These are phyloP conservation scores for Epithele typhae DNA, from an alignment of 768 basidiomycete genomes.

Conservation along the genomic window DNA sequence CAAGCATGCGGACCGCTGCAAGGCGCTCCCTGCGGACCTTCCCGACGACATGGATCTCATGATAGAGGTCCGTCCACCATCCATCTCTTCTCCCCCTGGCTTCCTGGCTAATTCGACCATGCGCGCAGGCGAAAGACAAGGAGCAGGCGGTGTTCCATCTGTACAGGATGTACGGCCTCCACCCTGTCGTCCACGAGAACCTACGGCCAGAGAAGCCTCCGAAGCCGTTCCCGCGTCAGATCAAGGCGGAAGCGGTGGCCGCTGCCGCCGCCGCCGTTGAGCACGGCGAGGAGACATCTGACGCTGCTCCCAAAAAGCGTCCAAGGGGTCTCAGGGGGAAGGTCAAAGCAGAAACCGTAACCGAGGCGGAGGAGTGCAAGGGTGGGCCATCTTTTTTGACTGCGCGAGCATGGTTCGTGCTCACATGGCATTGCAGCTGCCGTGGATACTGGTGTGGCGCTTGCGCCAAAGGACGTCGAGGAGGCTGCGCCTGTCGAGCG, in stretches of 20 bases:
- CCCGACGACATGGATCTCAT: constrained; percentile 57
- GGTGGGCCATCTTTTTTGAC: neutral
- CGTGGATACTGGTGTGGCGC: neutral
- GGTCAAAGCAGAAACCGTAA: neutral
- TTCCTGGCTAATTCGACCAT: neutral
- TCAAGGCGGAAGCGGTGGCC: constrained; percentile 3
- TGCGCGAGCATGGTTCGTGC: neutral
- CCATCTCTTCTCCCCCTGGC: neutral
- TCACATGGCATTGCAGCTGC: neutral
- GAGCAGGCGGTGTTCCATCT: constrained; percentile 91
- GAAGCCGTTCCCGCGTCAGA: constrained; percentile 17
- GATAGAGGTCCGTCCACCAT: constrained; percentile 53
- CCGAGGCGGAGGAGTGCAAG: neutral
- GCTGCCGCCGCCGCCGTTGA: neutral
- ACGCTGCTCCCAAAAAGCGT: too few relatives aligned
- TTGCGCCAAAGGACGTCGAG: neutral
- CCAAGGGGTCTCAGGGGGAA: too few relatives aligned
- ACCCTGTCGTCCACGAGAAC: constrained; percentile 53
- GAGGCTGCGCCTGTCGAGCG: neutral
- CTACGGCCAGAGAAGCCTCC: constrained; percentile 29
- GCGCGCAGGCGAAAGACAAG: constrained; percentile 69
- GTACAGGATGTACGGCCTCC: constrained; percentile 69
- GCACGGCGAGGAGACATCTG: constrained; percentile 12
- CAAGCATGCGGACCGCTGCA: constrained; percentile 83
- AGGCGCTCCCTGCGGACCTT: constrained; percentile 64